Evolutionary conservation across 306 rosid species (phyloP).

Genomic region (Citrullus colocynthis): DNA sequence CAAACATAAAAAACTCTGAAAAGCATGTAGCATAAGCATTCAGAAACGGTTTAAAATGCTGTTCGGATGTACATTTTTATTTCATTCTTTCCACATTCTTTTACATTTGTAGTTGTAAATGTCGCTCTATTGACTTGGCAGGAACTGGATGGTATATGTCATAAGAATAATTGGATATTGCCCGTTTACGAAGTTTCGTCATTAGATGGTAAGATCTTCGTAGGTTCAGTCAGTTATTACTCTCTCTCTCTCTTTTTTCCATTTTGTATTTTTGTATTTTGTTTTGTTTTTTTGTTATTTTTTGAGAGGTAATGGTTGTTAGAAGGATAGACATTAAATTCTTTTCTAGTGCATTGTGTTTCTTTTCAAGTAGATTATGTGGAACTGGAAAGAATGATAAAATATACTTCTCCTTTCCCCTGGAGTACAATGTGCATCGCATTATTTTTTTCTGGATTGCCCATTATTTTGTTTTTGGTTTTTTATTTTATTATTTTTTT

Average conservation of each 20-base stretch:
- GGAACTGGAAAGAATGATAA: neutral
- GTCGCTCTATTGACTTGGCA: constrained; percentile 12
- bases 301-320: neutral
- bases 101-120: neutral
- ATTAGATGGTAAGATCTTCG: constrained; percentile 30
- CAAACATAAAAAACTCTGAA: neutral
- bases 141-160: constrained; percentile 33
- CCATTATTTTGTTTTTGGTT: no score
- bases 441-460: neutral
- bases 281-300: no score
- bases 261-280: no score
- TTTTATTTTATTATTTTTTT: no score
- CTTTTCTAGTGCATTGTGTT: neutral
- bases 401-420: neutral
- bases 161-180: constrained; percentile 30
- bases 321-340: neutral
- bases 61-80: neutral
- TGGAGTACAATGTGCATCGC: neutral
- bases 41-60: neutral
- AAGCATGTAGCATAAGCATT: neutral
- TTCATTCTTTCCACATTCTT: neutral
- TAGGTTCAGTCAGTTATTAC: neutral
- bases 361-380: neutral
- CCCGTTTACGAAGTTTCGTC: constrained; percentile 32
- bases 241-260: no score